Evolutionary conservation across 495 filamentous ascomycete species (phyloP), one percentile per base, ranked within the genome.

Genomic region (Penicillium pancosmium): DNA sequence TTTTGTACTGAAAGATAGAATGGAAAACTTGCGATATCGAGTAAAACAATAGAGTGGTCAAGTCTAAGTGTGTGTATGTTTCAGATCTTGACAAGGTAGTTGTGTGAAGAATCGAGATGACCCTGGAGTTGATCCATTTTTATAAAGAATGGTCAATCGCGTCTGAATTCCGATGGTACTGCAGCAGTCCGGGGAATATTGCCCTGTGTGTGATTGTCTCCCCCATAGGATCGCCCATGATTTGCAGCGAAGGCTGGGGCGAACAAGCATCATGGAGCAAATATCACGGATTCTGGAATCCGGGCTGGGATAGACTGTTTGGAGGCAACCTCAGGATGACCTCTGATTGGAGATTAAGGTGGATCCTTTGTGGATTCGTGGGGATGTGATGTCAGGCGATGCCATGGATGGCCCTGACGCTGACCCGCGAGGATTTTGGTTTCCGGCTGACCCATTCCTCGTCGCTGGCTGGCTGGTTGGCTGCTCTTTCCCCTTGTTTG

Each of bases 221-320:
- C 47, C 47, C 40, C 56, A 59, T 40, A 51, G 11, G 48, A 49
- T 62, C 25, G 47, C 12, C 43, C 63, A 61, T 65, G 59, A 66
- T 64, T 68, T 63, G 63, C 64, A 62, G 58, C 50, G 16, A 51
- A 48, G 48, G 48, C 31, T 47, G 47, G 57, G 31, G 53, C 25
- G 49, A 41, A 55, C 21, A 51, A 53, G 36, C 64, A 50, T 60
- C 55, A 18, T 56, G 34, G 52, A 57, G 59, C 60, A 62, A 55
- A 25, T 10, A 65, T 59, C 59, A 59, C 67, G 67, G 67, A 69
- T 69, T 65, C 67, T 48, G 56, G 64, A 62, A 67, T 69, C 67
- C 67, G 67, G 41, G 46, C 43, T 40, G 56, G 50, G 16, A 54
- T 53, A 52, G 46, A 10, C 44, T 38, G 44, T 21, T 31, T 31